Evolutionary conservation across 1,284 basidiomycete genomes (phyloP).

Genomic region (Polyporus tsugae): DNA sequence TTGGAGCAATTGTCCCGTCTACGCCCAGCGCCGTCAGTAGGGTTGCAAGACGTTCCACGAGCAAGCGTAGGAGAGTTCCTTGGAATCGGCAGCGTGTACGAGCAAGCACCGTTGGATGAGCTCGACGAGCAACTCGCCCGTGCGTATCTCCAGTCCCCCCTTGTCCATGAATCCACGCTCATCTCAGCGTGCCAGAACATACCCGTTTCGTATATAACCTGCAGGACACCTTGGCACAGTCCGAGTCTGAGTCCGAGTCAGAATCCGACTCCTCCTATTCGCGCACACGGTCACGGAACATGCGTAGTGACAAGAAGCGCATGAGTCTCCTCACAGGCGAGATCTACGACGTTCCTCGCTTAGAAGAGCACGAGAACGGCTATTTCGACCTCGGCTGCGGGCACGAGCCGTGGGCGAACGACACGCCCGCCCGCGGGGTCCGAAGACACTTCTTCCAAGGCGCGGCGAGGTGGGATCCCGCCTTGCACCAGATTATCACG

Average conservation of each 20-base stretch:
- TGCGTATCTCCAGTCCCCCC: conserved; percentile 47
- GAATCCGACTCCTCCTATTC: conserved; percentile 45
- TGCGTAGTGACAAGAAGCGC: conserved; percentile 51
- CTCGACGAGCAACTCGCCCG: conserved; percentile 76
- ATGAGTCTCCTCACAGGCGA: conserved; percentile 74
- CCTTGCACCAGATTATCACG: conserved; percentile 27
- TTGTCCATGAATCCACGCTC: not conserved
- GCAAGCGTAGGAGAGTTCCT: conserved; percentile 75
- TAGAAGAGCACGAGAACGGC: conserved; percentile 40
- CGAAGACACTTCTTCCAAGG: conserved; percentile 69
- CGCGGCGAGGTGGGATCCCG: conserved; percentile 49
- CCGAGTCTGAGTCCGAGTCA: conserved; percentile 60
- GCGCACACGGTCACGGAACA: conserved; percentile 28
- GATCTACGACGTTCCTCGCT: conserved; percentile 54
- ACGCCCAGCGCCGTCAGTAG: conserved; percentile 87
- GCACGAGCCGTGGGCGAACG: conserved; percentile 35
- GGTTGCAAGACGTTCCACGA: conserved; percentile 85
- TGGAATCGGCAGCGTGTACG: conserved; percentile 56
- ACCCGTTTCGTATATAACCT: conserved; percentile 69
- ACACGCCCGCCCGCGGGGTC: conserved; percentile 24
- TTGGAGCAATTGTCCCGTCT: conserved; percentile 84
- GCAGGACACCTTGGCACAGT: conserved; percentile 52
- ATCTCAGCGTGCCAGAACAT: conserved; percentile 56
- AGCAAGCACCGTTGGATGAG: conserved; percentile 54
- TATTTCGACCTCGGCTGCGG: conserved; percentile 40